These are phyloP conservation scores for Syzygium grande DNA, from an alignment of 345 rosid species.

Conservation along the genomic window DNA sequence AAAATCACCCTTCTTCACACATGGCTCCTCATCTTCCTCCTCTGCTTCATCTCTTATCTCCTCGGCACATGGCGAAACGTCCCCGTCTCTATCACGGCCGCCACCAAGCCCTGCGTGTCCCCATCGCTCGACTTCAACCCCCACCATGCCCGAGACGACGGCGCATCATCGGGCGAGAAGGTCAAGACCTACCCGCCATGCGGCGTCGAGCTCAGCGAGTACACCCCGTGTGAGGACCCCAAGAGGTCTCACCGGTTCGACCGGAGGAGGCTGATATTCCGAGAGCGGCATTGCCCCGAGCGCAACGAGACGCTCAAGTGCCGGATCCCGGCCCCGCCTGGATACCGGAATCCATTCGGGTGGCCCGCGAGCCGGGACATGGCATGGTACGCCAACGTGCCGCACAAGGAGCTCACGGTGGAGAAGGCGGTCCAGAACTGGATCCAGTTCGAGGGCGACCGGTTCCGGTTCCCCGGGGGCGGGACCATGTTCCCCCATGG, in stretches of 20 bases:
- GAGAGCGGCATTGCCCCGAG: slow-evolving; percentile 63
- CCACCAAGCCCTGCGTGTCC: neutral
- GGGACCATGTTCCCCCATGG: slow-evolving; percentile 73
- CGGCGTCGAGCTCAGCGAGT: slow-evolving; percentile 23
- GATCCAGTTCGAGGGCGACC: slow-evolving; percentile 40
- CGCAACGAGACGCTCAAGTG: slow-evolving; percentile 31
- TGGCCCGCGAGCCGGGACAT: slow-evolving; percentile 55
- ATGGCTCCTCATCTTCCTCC: slow-evolving; percentile 15
- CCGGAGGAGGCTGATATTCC: slow-evolving; percentile 25
- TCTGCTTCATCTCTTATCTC: slow-evolving; percentile 31
- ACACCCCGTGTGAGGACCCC: slow-evolving; percentile 42
- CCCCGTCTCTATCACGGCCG: neutral
- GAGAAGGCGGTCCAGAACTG: slow-evolving; percentile 70
- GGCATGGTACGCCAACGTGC: slow-evolving; percentile 62
- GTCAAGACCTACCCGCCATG: slow-evolving; percentile 20
- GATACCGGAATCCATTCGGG: slow-evolving; percentile 35
- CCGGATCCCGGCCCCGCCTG: slow-evolving; percentile 49
- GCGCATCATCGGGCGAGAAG: neutral
- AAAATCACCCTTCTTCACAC: neutral
- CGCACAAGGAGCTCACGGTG: slow-evolving; percentile 59
- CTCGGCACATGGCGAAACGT: slow-evolving; percentile 16
- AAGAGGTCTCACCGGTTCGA: slow-evolving; percentile 16
- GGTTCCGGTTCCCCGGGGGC: slow-evolving; percentile 60
- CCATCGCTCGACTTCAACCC: neutral
- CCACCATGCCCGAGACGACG: neutral